A percentile compares a stretch with the other conserved stretches of the same genome.
phyloP scores from a whole-genome alignment of 2,329 filamentous ascomycete genomes.

The Aspergillus sp. region DNA sequence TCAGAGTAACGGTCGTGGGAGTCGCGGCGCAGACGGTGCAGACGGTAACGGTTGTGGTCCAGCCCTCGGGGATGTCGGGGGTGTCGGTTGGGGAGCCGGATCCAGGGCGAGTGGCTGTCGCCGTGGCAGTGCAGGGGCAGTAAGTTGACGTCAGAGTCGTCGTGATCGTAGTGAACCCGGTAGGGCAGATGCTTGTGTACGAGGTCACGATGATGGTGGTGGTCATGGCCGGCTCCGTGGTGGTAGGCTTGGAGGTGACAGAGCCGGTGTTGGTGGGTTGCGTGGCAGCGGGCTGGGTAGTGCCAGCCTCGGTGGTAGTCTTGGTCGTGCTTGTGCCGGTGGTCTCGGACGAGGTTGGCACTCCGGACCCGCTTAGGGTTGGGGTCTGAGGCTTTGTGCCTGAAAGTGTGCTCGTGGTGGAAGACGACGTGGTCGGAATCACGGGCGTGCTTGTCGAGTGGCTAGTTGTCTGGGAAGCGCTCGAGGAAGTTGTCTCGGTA shows the following conservation, averaged over 20 bases:
- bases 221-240: conserved; percentile 30
- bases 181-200: conserved; percentile 48
- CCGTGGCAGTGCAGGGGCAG: conserved; percentile 37
- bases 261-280: neutral
- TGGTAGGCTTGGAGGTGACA: conserved; percentile 14
- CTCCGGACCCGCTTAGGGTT: conserved; percentile 2
- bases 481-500: neutral
- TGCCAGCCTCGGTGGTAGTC: neutral
- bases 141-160: conserved; percentile 44
- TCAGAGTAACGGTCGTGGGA: conserved; percentile 45
- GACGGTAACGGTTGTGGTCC: conserved; percentile 47
- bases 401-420: neutral
- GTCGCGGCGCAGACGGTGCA: conserved; percentile 44
- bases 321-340: conserved; percentile 1
- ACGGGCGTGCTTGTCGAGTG: conserved; percentile 11
- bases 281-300: neutral
- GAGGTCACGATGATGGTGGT: conserved; percentile 47
- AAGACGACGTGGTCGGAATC: conserved; percentile 14
- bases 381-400: neutral
- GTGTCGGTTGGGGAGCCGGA: conserved; percentile 20
- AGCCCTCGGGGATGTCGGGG: conserved; percentile 39
- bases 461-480: neutral
- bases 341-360: neutral
- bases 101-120: conserved; percentile 32
- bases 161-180: conserved; percentile 48